These are phyloP conservation scores for Fraxinus sp. DNA, from an alignment of 305 asterid species.

Conservation along the genomic window DNA sequence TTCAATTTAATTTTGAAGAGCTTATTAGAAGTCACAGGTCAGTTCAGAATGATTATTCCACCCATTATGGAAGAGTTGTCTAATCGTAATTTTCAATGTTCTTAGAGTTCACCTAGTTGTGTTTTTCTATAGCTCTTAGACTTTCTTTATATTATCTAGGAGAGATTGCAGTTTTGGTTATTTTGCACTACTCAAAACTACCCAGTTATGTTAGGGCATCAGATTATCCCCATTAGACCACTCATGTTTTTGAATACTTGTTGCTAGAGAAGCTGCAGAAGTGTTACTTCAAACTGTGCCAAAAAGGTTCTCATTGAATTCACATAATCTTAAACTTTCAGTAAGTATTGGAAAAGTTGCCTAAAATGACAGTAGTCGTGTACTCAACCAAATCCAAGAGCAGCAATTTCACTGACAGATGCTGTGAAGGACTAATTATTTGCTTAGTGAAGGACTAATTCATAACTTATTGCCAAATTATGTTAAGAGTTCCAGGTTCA, in stretches of 20 bases:
- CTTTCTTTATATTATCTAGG: background rate
- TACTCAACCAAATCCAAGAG: background rate
- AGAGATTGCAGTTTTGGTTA: background rate
- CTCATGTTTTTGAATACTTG: background rate
- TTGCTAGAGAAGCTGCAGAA: background rate
- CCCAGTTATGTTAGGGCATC: background rate
- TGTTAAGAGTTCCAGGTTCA: background rate
- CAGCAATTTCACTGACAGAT: background rate
- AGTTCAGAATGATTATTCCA: background rate
- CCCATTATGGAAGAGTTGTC: background rate
- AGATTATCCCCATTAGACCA: background rate
- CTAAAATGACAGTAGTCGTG: background rate
- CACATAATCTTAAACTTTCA: background rate
- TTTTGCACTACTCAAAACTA: background rate
- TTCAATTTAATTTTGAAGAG: background rate
- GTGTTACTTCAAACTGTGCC: background rate
- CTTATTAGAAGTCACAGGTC: background rate
- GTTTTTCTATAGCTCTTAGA: background rate
- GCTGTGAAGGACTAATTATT: background rate
- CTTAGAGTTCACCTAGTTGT: background rate
- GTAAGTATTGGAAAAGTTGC: background rate
- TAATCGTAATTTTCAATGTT: background rate
- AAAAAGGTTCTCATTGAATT: background rate
- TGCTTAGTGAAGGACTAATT: background rate
- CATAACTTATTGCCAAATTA: background rate